Base-by-base conservation (phyloP, 1,284 basidiomycete genomes). In the Trametes versicolor region DNA sequence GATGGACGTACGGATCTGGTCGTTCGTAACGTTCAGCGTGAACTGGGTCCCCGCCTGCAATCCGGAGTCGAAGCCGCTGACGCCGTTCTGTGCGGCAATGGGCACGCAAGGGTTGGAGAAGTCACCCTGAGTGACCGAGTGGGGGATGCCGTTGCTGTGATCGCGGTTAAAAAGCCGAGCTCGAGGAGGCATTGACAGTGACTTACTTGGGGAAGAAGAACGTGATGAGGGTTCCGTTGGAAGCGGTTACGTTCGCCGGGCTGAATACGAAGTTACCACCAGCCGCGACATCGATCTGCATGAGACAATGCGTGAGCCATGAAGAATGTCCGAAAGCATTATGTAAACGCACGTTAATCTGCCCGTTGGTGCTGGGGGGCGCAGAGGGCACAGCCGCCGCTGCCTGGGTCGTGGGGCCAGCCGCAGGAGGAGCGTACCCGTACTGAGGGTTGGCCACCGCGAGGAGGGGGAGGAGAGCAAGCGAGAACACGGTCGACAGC, bases 121-220 rank as follows among this genome's bases (percentile, higher is more conserved):
- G 13, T 81, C 78, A 19, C 82, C 83, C 71, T 88, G 85, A 1
- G 86, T 86, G 8, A 88, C 85, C 5, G 85, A 87, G 73, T 87
- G 85, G 4, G 75, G 36, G 15, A 81, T 37, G 37, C 54, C 63
- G 32, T 43, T 54, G 52, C 66, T 70, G 43, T 2, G 50, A 56
- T 32, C 39, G 23, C 3, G 36, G 5, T 49, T 2, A 58, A 23
- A 29, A 39, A n/a, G 19, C 9, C 19, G 29, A 34, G 8, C 17
- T 27, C 17, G 6, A n/a, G 19, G 23, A 7, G 6, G 15, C 13
- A 1, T 10, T 2, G 1, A 9, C 2, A 23, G 25, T 19, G 2
- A 74, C 81, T 62, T 70, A 85, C 85, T 71, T 72, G 1, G 84
- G 82, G 79, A 87, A 85, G 71, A 74, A 83, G 77, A 87, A 88